These are phyloP conservation scores for Plasmodium relictum DNA, from an alignment of 169 alveolate genomes.

Conservation along the genomic window DNA sequence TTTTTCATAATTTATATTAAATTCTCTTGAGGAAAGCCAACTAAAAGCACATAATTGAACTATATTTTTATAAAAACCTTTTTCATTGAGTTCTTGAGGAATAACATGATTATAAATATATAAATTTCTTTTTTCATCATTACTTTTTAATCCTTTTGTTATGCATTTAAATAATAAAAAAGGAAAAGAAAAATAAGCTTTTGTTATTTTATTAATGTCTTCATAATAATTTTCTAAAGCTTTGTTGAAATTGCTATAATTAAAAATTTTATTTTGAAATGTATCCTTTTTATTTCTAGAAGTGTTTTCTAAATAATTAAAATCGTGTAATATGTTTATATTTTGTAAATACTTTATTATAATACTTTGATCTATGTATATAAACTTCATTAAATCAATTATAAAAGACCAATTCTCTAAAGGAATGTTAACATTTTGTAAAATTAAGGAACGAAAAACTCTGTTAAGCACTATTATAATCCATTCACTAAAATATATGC, in stretches of 20 bases:
- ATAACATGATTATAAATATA: conserved; percentile 44
- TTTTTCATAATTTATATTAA: conserved; percentile 35
- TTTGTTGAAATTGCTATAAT: background rate
- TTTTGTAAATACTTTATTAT: conserved; percentile 8
- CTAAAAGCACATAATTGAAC: conserved; percentile 22
- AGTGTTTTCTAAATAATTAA: background rate
- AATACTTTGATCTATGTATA: conserved; percentile 27
- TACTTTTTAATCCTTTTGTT: conserved; percentile 16
- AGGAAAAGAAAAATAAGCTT: conserved; percentile 40
- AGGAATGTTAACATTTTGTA: background rate
- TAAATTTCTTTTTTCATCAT: conserved; percentile 40
- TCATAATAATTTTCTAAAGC: conserved; percentile 34
- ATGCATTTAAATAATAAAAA: conserved; percentile 41
- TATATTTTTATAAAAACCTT: conserved; percentile 29
- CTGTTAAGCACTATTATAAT: conserved; percentile 27
- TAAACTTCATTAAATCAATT: conserved; percentile 42
- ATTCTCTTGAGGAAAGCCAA: conserved; percentile 9
- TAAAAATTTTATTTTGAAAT: background rate
- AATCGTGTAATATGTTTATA: background rate
- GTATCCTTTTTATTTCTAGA: background rate
- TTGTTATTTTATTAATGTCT: conserved; percentile 19
- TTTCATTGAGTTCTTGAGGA: conserved; percentile 34
- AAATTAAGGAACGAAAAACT: background rate
- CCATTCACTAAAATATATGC: conserved; percentile 55
- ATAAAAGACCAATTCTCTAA: conserved; percentile 51